phyloP scores from a whole-genome alignment of 306 rosid species.

The Urtica urens region DNA sequence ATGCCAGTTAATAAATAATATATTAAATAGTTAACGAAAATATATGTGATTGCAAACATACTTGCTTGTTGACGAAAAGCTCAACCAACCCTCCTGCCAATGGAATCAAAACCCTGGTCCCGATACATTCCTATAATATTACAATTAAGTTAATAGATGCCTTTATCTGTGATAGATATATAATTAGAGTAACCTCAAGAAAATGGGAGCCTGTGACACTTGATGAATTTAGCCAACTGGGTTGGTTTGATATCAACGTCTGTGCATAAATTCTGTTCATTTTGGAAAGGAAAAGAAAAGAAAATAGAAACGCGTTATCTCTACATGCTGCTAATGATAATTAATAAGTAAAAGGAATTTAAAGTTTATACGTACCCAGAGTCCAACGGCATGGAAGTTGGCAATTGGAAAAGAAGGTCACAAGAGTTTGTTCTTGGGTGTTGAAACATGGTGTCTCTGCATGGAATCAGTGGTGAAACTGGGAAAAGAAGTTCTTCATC shows the following conservation, averaged over 20 bases:
- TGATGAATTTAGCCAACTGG: slow-evolving; percentile 62
- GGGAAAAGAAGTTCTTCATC: slow-evolving; percentile 47
- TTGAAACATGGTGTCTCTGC: slow-evolving; percentile 59
- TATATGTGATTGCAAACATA: slow-evolving; percentile 9
- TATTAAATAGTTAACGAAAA: background rate
- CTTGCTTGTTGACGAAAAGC: slow-evolving; percentile 65
- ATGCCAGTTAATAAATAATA: background rate
- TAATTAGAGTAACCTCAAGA: slow-evolving; percentile 31
- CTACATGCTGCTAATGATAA: too few species aligned
- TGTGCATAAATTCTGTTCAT: slow-evolving; percentile 57
- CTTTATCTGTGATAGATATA: too few species aligned
- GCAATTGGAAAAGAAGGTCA: slow-evolving; percentile 54
- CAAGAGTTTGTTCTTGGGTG: slow-evolving; percentile 56
- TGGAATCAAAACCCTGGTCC: slow-evolving; percentile 72
- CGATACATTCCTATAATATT: slow-evolving; percentile 48
- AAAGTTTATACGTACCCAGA: slow-evolving; percentile 88
- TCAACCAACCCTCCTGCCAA: slow-evolving; percentile 63
- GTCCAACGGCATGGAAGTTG: slow-evolving; percentile 44
- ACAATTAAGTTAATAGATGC: too few species aligned
- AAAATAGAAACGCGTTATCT: too few species aligned
- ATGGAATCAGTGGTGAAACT: slow-evolving; percentile 41
- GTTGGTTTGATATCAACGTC: slow-evolving; percentile 57
- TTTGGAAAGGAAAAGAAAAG: background rate
- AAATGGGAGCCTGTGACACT: slow-evolving; percentile 25
- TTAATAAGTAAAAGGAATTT: too few species aligned